Evolutionary conservation across 2,329 filamentous ascomycete species (phyloP).

Genomic region (Xylariomycetidae sp.): DNA sequence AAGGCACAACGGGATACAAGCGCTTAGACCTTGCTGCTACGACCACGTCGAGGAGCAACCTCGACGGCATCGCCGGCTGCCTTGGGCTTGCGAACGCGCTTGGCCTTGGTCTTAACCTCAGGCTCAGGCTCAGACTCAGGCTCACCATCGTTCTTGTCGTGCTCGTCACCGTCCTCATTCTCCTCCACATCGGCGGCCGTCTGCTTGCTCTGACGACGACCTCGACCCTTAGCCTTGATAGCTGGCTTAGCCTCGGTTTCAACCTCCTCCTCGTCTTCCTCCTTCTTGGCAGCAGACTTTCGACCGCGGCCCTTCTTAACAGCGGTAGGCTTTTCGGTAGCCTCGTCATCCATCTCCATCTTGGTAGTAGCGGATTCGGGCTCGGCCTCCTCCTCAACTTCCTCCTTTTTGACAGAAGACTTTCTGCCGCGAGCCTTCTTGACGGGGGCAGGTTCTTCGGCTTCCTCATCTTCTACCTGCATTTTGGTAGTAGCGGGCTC

Average conservation of each 20-base stretch:
- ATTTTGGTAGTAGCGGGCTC: slow-evolving; percentile 23
- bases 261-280: slow-evolving; percentile 18
- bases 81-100: slow-evolving; percentile 23
- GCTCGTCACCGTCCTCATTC: too few species aligned
- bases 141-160: neutral
- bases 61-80: slow-evolving; percentile 14
- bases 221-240: too few species aligned
- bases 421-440: slow-evolving; percentile 26
- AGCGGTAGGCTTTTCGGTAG: slow-evolving; percentile 11
- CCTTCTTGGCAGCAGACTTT: slow-evolving; percentile 19
- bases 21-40: slow-evolving; percentile 12
- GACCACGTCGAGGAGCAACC: slow-evolving; percentile 8
- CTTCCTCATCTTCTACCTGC: slow-evolving; percentile 16
- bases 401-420: slow-evolving; percentile 16
- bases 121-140: too few species aligned
- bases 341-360: slow-evolving; percentile 19
- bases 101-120: slow-evolving; percentile 21
- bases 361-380: slow-evolving; percentile 19
- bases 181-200: too few species aligned
- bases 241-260: slow-evolving; percentile 23
- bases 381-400: slow-evolving; percentile 9
- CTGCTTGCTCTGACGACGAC: too few species aligned
- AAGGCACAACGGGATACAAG: too few species aligned
- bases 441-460: slow-evolving; percentile 13
- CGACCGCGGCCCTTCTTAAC: slow-evolving; percentile 25